phyloP scores from a whole-genome alignment of 1,284 basidiomycete species.

The Moniliophthora roreri region DNA sequence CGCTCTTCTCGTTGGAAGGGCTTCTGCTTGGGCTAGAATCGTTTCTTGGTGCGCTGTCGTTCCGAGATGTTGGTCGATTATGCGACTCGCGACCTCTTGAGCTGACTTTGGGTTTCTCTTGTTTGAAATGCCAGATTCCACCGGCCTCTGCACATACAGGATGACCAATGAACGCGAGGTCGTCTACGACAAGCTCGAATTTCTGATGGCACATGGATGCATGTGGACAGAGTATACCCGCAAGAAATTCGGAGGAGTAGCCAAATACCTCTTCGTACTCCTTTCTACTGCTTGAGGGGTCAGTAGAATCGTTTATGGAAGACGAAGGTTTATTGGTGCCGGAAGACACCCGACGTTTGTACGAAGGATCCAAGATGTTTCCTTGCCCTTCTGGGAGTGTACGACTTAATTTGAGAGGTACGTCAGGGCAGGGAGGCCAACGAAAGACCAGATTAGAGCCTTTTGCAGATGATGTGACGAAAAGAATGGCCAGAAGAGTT shows the following conservation, averaged over 20 bases:
- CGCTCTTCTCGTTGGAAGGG: slow-evolving; percentile 31
- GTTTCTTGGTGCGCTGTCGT: slow-evolving; percentile 19
- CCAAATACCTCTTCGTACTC: slow-evolving; percentile 76
- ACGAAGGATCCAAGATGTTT: slow-evolving; percentile 16
- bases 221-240: slow-evolving; percentile 80
- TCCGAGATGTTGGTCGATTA: slow-evolving; percentile 34
- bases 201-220: slow-evolving; percentile 87
- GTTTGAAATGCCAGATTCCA: slow-evolving; percentile 70
- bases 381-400: slow-evolving; percentile 46
- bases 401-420: slow-evolving; percentile 60
- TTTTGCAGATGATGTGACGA: slow-evolving; percentile 75
- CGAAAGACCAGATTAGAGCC: slow-evolving; percentile 71
- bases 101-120: slow-evolving; percentile 49
- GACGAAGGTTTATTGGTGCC: slow-evolving; percentile 46
- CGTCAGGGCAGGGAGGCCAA: slow-evolving; percentile 68
- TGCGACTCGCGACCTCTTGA: slow-evolving; percentile 57
- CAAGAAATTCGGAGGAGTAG: slow-evolving; percentile 81
- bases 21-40: slow-evolving; percentile 32
- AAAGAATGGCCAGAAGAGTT: slow-evolving; percentile 68
- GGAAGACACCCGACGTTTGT: slow-evolving; percentile 33
- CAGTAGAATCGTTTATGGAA: slow-evolving; percentile 34
- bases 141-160: slow-evolving; percentile 84
- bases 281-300: slow-evolving; percentile 35
- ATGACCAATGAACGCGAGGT: slow-evolving; percentile 94
- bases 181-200: slow-evolving; percentile 91